Conservation (phyloP, 306 rosid species). For the Castanospermum australe region DNA sequence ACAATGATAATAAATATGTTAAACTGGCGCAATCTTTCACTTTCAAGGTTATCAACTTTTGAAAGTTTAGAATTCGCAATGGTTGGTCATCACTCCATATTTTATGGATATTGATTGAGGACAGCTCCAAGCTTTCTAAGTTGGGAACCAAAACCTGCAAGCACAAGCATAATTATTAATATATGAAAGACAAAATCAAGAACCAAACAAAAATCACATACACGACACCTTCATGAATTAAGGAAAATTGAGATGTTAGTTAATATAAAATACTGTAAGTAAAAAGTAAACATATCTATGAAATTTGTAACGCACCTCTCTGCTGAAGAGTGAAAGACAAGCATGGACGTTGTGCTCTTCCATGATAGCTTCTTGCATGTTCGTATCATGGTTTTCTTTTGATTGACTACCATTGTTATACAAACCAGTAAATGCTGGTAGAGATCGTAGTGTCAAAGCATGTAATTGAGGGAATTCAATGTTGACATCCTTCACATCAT, state of each 20-base stretch:
- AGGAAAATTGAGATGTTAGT: too few relatives aligned
- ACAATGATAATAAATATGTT: not conserved
- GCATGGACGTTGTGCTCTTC: not conserved
- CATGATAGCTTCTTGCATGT: not conserved
- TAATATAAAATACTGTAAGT: not conserved
- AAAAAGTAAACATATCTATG: too few relatives aligned
- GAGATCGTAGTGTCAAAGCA: not conserved
- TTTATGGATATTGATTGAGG: not conserved
- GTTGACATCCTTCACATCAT: not conserved
- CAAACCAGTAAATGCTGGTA: not conserved
- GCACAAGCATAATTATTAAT: not conserved
- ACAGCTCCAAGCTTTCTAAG: conserved; percentile 7
- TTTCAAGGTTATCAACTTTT: not conserved
- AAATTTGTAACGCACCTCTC: not conserved
- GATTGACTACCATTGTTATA: not conserved
- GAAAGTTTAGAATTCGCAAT: not conserved
- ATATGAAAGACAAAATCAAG: too few relatives aligned
- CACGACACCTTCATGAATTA: too few relatives aligned
- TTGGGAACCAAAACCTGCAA: conserved; percentile 22
- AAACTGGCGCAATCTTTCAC: not conserved
- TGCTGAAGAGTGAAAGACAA: not conserved
- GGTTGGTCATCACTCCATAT: conserved; percentile 16
- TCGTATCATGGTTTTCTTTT: not conserved
- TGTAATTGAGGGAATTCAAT: not conserved
- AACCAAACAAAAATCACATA: too few relatives aligned